Base-by-base conservation (phyloP, 768 basidiomycete species). In the Boletus tylopilopsis region DNA sequence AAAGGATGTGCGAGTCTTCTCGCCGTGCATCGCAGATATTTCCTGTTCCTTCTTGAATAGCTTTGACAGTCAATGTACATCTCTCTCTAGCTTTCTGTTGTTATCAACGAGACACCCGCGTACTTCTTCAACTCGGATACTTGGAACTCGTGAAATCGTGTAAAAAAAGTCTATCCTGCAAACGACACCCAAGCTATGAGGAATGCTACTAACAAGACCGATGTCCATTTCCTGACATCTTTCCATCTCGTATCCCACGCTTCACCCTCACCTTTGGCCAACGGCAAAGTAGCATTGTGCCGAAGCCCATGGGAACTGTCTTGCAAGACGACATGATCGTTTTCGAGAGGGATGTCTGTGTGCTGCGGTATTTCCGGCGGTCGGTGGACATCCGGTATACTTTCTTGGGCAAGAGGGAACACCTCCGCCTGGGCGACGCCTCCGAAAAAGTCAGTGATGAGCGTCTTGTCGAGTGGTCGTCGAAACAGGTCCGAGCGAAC, bases 371-470 rank as follows among this genome's bases (percentile, higher is more conserved):
- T 40, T 24, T 57, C 42, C 9, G 18, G 13, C 3, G 18, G 45
- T 27, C 21, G 50, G 2, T 5, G 12, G n/a, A 35, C 21, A 22
- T 49, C 29, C 19, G 24, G 13, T 5, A 3, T 6, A 6, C 15
- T 33, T 16, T 59, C 55, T 27, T 56, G 40, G 2, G 42, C 18
- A 29, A 38, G 27, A 38, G 60, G 60, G n/a, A 71, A 64, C 15
- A 93, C 72, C 58, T 97, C 91, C 0, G 86, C 90, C 50, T 87
- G 85, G 15, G 88, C 76, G 16, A 96, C 90, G 2, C 90, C 94
- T 3, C 91, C 91, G 58, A 94, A 85, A 64, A 94, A 94, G 66
- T 93, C 90, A 4, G 90, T 92, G 47, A 93, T 76, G 10, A 79
- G 73, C 1, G 80, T 74, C 34, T 77, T 68, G 40, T 79, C 73